phyloP scores from a whole-genome alignment of 352 stramenopile genomes.

The Phytophthora nicotianae region DNA sequence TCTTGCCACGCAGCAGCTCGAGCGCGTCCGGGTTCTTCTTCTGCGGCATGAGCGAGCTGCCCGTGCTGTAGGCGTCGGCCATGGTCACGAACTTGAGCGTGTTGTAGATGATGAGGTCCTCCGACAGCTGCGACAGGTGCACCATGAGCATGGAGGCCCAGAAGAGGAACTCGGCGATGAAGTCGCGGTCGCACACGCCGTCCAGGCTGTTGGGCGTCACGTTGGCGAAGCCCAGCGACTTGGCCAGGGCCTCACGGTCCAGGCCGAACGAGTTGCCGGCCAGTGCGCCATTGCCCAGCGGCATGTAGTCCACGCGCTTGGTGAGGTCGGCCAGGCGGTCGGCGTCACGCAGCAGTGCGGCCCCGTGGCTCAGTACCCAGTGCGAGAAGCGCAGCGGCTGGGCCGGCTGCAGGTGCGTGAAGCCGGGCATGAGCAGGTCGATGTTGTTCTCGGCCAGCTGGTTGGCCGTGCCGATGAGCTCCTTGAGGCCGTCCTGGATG shows the following conservation, averaged over 20 bases:
- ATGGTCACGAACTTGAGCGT: conserved; percentile 95
- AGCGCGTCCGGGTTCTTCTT: conserved; percentile 99
- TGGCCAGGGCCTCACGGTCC: conserved; percentile 93
- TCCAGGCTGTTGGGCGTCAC: conserved; percentile 97
- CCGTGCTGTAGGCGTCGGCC: conserved; percentile 98
- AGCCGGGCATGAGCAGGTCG: conserved; percentile 98
- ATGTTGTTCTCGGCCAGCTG: conserved; percentile 92
- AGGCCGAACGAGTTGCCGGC: conserved; percentile 98
- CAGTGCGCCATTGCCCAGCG: conserved; percentile 96
- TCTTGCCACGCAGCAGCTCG: conserved; percentile 98
- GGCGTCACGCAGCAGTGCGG: conserved; percentile 93
- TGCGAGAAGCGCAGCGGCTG: conserved; percentile 98
- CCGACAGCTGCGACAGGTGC: conserved; percentile 97
- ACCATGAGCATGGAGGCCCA: conserved; percentile 96
- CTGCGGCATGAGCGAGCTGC: conserved; percentile 99
- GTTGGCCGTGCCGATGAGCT: conserved; percentile 91
- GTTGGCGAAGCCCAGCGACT: conserved; percentile 94
- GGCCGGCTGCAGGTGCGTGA: conserved; percentile 98
- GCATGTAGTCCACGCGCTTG: conserved; percentile 95
- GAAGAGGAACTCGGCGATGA: conserved; percentile 98
- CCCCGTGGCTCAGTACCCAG: conserved; percentile 97
- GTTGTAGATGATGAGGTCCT: conserved; percentile 99
- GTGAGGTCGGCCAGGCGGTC: conserved; percentile 94
- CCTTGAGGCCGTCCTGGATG: conserved; percentile 82
- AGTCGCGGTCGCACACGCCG: conserved; percentile 98